phyloP scores from a whole-genome alignment of 208 protist species.

The Trypanosoma boissoni region DNA sequence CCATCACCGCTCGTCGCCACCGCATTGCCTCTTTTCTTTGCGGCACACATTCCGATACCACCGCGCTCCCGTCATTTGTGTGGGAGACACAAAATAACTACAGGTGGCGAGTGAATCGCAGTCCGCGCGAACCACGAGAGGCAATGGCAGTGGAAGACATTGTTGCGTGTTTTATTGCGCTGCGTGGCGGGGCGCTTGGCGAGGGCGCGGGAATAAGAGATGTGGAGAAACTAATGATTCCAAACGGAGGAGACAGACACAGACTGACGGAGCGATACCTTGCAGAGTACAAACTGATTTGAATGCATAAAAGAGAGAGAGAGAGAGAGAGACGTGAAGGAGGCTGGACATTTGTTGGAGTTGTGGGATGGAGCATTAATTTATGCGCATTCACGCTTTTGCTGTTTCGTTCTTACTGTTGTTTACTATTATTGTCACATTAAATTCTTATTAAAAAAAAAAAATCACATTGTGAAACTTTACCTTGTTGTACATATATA shows the following conservation, averaged over 20 bases:
- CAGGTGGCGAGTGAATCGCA: not conserved
- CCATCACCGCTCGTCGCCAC: conserved; percentile 8
- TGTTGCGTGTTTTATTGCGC: conserved; percentile 22
- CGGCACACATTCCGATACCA: not conserved
- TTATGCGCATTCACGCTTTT: too few species aligned
- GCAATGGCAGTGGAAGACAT: not conserved
- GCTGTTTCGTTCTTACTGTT: too few species aligned
- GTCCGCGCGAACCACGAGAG: not conserved
- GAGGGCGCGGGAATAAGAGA: conserved; percentile 1
- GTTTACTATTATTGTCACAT: too few species aligned
- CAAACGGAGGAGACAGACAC: not conserved
- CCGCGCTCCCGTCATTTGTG: conserved; percentile 21
- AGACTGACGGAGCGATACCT: conserved; percentile 1
- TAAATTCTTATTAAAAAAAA: too few species aligned
- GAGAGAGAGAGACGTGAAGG: too few species aligned
- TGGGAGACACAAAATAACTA: conserved; percentile 21
- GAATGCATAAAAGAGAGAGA: too few species aligned
- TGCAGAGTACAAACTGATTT: not conserved
- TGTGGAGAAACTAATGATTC: conserved; percentile 8
- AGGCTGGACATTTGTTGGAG: too few species aligned
- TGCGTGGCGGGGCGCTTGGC: conserved; percentile 12
- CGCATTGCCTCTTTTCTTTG: conserved; percentile 3
- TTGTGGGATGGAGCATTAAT: too few species aligned
- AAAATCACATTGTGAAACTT: too few species aligned
- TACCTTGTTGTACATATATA: too few species aligned